A percentile compares a stretch with the other conserved stretches of the same genome.
Conservation (phyloP, 2,329 filamentous ascomycete species). For the Phialemoniopsis sp. region DNA sequence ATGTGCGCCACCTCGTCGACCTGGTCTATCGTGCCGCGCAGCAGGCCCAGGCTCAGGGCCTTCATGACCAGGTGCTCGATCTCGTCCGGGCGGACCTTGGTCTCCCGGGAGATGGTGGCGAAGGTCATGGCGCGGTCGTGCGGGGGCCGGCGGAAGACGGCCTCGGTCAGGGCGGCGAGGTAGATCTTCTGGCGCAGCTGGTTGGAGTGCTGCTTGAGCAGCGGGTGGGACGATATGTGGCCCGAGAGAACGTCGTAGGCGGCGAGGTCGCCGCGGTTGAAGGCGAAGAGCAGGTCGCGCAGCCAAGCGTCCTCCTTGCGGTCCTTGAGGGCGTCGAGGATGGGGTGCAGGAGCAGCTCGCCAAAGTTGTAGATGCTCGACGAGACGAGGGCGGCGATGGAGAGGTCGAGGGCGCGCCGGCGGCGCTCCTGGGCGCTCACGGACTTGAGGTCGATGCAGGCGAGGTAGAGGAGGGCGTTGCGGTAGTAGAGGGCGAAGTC, state of each 20-base stretch:
- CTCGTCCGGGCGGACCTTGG: conserved; percentile 84
- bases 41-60: conserved; percentile 86
- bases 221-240: conserved; percentile 74
- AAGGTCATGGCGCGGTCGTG: conserved; percentile 96
- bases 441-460: conserved; percentile 81
- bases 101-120: conserved; percentile 81
- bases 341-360: conserved; percentile 95
- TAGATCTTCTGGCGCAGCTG: conserved; percentile 98
- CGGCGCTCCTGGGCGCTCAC: conserved; percentile 73
- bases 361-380: conserved; percentile 99
- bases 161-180: conserved; percentile 90
- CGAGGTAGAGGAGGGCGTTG: conserved; percentile 95
- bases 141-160: conserved; percentile 91
- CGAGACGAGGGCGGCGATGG: conserved; percentile 86
- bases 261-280: conserved; percentile 89
- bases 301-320: conserved; percentile 75
- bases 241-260: conserved; percentile 81
- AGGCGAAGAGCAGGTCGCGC: conserved; percentile 92
- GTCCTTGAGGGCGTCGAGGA: conserved; percentile 77
- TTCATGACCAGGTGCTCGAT: conserved; percentile 99
- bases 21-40: conserved; percentile 93
- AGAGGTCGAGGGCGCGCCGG: conserved; percentile 84
- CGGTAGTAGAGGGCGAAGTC: conserved; percentile 97
- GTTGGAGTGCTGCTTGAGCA: conserved; percentile 73
- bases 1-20: conserved; percentile 92